Base-by-base conservation (phyloP, 2,329 filamentous ascomycete genomes). In the Ciborinia camelliae region DNA sequence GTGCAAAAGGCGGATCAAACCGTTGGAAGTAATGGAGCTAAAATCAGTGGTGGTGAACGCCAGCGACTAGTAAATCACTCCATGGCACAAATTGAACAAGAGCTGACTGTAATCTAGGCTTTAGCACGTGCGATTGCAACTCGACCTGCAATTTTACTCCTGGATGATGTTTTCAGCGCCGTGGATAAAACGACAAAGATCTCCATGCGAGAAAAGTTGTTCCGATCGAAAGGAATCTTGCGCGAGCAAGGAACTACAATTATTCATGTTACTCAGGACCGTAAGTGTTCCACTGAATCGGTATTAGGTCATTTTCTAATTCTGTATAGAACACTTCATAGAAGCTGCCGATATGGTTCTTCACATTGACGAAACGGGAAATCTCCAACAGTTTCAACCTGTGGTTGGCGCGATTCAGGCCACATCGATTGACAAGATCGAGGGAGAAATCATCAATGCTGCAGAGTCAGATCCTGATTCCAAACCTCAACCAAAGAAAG, bases 291-390 rank as follows among this genome's bases (percentile, higher is more conserved):
- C 14, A 8, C 7, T 30, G 7, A 9, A 50, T 18, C 3, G 28
- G 18, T 28, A 20, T 10, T 20, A 0, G 8, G 8, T 5, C 15
- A 50, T 18, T 15, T 30, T 12, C 7, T 50, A 30, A 50, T 50
- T 1, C 15, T 28, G 2, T 20, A 3, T 20, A 50, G 48, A 50
- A 30, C 26, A 50, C 15, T 50, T 50, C 26, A 50, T 50, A 50
- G 47, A 50, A 50, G 26, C 47, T 50, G 47, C 26, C 26, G 47
- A 50, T 30, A 4, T 30, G 78, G 76, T 68, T 70, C 39, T 79
- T 74, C 64, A 77, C 47, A 75, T 76, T 15, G 70, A 64, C 32
- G 64, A 71, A 59, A 75, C 77, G 6, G 80, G 84, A 48, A 72
- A 77, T 23, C 75, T 81, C 15, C 4, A 52, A 74, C 30, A 73